Evolutionary conservation across 2,329 filamentous ascomycete species (phyloP).

Genomic region (Elsinoe batatas): DNA sequence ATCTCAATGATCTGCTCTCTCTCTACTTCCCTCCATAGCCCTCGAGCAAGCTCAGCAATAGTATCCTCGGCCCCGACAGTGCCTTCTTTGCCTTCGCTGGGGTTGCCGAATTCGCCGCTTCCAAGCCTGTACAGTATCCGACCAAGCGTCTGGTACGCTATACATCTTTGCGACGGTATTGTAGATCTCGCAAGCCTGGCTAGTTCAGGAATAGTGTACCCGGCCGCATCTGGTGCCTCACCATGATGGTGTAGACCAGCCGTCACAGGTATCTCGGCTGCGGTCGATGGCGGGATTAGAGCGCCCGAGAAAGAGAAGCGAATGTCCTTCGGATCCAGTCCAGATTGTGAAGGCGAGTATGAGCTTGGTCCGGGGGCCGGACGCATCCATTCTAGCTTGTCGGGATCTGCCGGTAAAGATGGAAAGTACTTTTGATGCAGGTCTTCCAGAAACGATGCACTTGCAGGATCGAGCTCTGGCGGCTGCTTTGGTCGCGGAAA

Average conservation of each 20-base stretch:
- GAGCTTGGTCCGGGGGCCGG: constrained; percentile 57
- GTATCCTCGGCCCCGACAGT: constrained; percentile 38
- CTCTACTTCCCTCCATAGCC: constrained; percentile 73
- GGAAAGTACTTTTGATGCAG: constrained; percentile 94
- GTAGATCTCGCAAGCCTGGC: constrained; percentile 69
- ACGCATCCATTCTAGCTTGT: constrained; percentile 82
- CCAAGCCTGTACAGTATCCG: constrained; percentile 77
- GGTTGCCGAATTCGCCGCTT: constrained; percentile 54
- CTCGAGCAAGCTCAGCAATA: constrained; percentile 48
- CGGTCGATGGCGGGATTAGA: constrained; percentile 65
- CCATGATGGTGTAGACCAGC: constrained; percentile 89
- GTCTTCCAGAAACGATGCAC: constrained; percentile 71
- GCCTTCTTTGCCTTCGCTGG: constrained; percentile 31
- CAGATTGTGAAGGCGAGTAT: constrained; percentile 68
- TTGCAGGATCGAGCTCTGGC: constrained; percentile 72
- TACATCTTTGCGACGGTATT: constrained; percentile 76
- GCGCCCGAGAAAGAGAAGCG: constrained; percentile 82
- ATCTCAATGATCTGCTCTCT: constrained; percentile 67
- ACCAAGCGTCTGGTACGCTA: constrained; percentile 85
- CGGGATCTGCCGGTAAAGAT: constrained; percentile 71
- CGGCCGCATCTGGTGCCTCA: constrained; percentile 82
- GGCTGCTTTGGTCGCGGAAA: constrained; percentile 48
- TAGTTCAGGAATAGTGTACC: constrained; percentile 85
- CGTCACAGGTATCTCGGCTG: constrained; percentile 63
- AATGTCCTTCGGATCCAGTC: constrained; percentile 64